Base-by-base conservation (phyloP, 2,329 filamentous ascomycete species). In the Hypoxylon sp. region DNA sequence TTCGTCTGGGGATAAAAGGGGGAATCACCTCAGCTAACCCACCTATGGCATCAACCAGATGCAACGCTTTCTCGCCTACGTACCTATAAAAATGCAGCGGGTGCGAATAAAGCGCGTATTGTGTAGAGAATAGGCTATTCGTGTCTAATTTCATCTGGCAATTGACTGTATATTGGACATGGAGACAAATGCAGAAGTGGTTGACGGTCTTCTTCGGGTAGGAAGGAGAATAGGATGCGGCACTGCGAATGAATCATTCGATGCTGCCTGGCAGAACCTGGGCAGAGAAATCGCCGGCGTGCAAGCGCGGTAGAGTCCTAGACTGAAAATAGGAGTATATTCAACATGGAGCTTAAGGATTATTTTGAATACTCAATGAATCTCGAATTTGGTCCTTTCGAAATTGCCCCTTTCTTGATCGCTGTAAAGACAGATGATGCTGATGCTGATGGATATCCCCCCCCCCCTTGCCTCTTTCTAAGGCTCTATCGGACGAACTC, bases 11-110 rank as follows among this genome's bases (percentile, higher is more conserved):
- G n/a, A n/a, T 28, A 15, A 28, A 55, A 47, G 52, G 43, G 54
- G 44, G 32, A 15, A 55, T 66, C 56, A 60, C 63, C 59, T 66
- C 63, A 63, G 48, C 47, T 51, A 22, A 30, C 20, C 48, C 56
- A 59, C 26, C 30, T 56, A 63, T 66, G 59, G 52, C 59, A 60
- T 66, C 63, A 66, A 63, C 56, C 52, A 63, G 26, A 59, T 66
- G 53, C 37, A 48, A 66, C 63, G 28, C 4, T 26, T 52, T 17
- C 47, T 54, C 48, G 5, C 15, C 55, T 37, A 7, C 54, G 22
- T 50, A 1, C 46, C 30, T 47, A 22, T 15, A 34, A 13, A 28
- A 15, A 15, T 3, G 4, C 28, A 3, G 5, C 20, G 10, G n/a
- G 13, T 22, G 7, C 17, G 20, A 30, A 20, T 20, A 37, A n/a